Evolutionary conservation across 306 rosid genomes (phyloP).

Genomic region (Quercus engelmannii): DNA sequence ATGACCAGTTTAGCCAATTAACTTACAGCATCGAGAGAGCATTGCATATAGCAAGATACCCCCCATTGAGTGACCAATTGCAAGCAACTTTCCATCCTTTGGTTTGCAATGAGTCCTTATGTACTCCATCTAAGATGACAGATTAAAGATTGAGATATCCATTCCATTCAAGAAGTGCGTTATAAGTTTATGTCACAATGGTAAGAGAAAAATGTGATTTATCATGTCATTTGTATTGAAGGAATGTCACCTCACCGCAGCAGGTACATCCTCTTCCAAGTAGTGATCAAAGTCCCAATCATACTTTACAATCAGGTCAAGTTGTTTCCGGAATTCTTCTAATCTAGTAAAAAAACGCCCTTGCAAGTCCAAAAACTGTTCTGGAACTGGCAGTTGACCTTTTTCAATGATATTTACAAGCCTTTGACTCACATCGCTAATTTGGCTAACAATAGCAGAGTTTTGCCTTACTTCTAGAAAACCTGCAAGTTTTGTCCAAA

Average conservation of each 20-base stretch:
- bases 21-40: slow-evolving; percentile 72
- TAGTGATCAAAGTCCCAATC: slow-evolving; percentile 92
- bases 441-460: slow-evolving; percentile 28
- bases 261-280: slow-evolving; percentile 83
- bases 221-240: slow-evolving; percentile 12
- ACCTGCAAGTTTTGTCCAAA: slow-evolving; percentile 7
- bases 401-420: slow-evolving; percentile 37
- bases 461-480: slow-evolving; percentile 25
- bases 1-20: slow-evolving; percentile 12
- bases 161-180: not conserved
- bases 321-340: slow-evolving; percentile 57
- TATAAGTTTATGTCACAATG: not conserved
- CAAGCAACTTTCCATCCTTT: slow-evolving; percentile 70
- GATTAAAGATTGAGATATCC: slow-evolving; percentile 14
- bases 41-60: slow-evolving; percentile 85
- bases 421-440: slow-evolving; percentile 35
- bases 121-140: slow-evolving; percentile 65
- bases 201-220: slow-evolving; percentile 8
- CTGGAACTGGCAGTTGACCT: slow-evolving; percentile 40
- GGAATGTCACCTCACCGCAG: slow-evolving; percentile 79
- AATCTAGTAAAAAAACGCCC: slow-evolving; percentile 41
- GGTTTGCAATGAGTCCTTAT: slow-evolving; percentile 68
- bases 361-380: slow-evolving; percentile 37
- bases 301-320: slow-evolving; percentile 38
- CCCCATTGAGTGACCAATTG: slow-evolving; percentile 97